Evolutionary conservation across 1,284 basidiomycete genomes (phyloP).

Genomic region (Apiotrichum siamense): DNA sequence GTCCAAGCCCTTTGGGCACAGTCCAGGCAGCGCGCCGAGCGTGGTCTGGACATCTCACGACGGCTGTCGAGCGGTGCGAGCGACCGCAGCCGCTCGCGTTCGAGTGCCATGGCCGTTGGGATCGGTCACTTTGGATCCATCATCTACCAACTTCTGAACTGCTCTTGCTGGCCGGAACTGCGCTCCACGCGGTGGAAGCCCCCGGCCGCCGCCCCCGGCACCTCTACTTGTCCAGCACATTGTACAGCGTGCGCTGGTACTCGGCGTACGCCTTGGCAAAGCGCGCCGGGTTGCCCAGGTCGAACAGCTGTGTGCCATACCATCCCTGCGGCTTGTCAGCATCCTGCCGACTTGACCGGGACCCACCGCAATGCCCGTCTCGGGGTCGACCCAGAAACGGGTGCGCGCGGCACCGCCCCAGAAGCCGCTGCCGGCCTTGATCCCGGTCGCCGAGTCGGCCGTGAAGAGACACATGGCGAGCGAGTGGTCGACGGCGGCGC

Average conservation of each 20-base stretch:
- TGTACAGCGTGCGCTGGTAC: conserved; percentile 29
- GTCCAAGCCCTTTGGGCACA: too few species aligned
- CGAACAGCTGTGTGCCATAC: conserved; percentile 20
- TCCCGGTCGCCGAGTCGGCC: conserved; percentile 2
- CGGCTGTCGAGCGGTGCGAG: too few species aligned
- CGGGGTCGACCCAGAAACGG: conserved; percentile 29
- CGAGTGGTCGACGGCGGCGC: neutral
- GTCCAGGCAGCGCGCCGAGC: too few species aligned
- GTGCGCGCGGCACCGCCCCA: conserved; percentile 31
- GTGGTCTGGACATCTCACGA: too few species aligned
- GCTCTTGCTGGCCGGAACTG: too few species aligned
- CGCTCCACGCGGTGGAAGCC: too few species aligned
- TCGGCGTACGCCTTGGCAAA: conserved; percentile 22
- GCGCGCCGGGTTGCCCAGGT: conserved; percentile 6
- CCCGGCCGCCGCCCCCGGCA: too few species aligned
- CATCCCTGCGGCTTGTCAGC: conserved; percentile 3
- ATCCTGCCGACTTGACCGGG: neutral
- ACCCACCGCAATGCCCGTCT: conserved; percentile 25
- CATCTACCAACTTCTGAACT: too few species aligned
- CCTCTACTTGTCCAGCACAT: conserved; percentile 13
- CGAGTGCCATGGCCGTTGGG: too few species aligned
- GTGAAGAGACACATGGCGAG: neutral
- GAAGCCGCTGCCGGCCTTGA: conserved; percentile 16
- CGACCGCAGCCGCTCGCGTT: too few species aligned
- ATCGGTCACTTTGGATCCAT: too few species aligned